phyloP scores from a whole-genome alignment of 2,329 filamentous ascomycete species.

The Onygenales sp. region DNA sequence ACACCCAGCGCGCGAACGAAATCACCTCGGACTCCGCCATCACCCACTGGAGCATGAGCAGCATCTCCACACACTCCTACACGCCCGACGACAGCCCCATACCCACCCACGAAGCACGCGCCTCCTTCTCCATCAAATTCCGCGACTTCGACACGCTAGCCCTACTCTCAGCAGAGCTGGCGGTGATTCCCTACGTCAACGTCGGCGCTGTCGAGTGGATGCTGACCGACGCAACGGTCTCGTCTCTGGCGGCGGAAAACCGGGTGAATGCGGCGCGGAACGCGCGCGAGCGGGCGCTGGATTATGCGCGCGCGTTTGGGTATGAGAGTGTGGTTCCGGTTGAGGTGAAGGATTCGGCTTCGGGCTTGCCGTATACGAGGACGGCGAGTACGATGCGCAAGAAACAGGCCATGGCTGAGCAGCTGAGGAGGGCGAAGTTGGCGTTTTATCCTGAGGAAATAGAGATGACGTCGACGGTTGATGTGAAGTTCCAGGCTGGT shows the following conservation, averaged over 20 bases:
- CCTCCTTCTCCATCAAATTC: background rate
- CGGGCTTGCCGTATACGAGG: background rate
- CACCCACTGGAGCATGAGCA: background rate
- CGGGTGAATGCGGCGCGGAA: background rate
- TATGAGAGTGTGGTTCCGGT: background rate
- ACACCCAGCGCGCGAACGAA: background rate
- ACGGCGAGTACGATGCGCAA: background rate
- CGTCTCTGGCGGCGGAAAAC: background rate
- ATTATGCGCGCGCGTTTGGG: slow-evolving; percentile 1
- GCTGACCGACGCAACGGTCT: background rate
- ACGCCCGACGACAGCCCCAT: no score
- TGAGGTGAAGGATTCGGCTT: background rate
- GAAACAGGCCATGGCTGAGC: background rate
- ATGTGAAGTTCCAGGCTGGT: background rate
- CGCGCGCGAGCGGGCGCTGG: background rate
- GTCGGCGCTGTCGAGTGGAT: background rate
- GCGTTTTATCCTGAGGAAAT: background rate
- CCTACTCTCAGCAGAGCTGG: background rate
- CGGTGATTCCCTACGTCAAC: background rate
- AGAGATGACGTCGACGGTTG: background rate
- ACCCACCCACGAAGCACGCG: background rate
- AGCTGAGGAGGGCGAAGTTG: background rate
- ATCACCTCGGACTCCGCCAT: background rate
- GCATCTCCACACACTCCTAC: background rate
- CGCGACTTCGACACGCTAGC: background rate